Percentiles rank a stretch among this genome's conserved stretches.
Conservation (phyloP, 106 monocot species). For the Xerophyta viscosa region DNA sequence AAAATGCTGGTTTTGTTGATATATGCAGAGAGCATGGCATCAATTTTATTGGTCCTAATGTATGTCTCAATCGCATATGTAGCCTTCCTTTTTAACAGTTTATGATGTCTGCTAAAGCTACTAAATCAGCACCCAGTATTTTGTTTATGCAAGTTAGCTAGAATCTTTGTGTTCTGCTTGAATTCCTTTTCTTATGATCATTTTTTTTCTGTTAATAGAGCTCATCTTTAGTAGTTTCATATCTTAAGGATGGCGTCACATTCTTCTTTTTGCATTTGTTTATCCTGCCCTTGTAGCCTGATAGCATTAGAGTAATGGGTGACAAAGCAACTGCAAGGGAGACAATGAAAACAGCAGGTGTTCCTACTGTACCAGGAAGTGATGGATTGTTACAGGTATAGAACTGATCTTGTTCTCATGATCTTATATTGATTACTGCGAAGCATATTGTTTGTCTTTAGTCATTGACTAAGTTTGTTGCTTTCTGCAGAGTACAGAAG, state of each 20-base stretch:
- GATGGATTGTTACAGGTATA: slow-evolving; percentile 78
- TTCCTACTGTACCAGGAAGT: slow-evolving; percentile 94
- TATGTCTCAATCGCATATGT: slow-evolving; percentile 17
- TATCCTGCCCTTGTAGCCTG: slow-evolving; percentile 41
- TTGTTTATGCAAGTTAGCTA: too few relatives aligned
- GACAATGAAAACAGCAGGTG: slow-evolving; percentile 97
- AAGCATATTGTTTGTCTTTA: too few relatives aligned
- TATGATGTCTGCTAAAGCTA: too few relatives aligned
- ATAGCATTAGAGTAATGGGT: slow-evolving; percentile 90
- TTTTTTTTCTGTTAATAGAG: too few relatives aligned
- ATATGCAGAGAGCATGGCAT: slow-evolving; percentile 87
- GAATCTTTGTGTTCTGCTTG: too few relatives aligned
- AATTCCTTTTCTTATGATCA: too few relatives aligned
- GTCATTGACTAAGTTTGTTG: not conserved
- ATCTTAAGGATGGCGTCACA: too few relatives aligned
- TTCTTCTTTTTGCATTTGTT: too few relatives aligned
- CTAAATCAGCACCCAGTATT: too few relatives aligned
- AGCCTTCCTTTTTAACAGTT: too few relatives aligned
- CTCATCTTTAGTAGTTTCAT: too few relatives aligned
- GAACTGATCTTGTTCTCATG: not conserved
- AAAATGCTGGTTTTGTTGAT: slow-evolving; percentile 92
- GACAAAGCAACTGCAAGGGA: slow-evolving; percentile 95
- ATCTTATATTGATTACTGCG: too few relatives aligned
- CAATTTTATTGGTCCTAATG: slow-evolving; percentile 95
- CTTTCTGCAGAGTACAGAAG: slow-evolving; percentile 65